Percentiles rank a stretch among this genome's conserved stretches.
Evolutionary conservation across 192 early-diverging fungal genomes (phyloP).

Genomic region (Jimgerdemannia lactiflua): DNA sequence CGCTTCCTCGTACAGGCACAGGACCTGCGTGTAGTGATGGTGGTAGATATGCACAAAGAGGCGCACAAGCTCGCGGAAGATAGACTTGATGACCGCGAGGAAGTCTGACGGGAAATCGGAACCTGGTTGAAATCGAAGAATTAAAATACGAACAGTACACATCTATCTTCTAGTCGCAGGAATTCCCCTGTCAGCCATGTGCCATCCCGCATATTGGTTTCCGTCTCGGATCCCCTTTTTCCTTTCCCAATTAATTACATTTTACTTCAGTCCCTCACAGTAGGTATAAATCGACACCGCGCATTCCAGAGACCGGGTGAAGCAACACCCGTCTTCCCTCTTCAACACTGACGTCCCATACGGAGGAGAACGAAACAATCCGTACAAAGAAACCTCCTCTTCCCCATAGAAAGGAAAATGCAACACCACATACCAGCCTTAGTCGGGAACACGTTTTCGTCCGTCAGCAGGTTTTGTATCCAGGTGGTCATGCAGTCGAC

Average conservation of each 20-base stretch:
- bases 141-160: not conserved
- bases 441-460: constrained; percentile 92
- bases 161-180: not conserved
- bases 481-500: constrained; percentile 90
- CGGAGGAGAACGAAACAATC: too few relatives aligned
- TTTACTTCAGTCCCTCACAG: too few relatives aligned
- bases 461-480: constrained; percentile 83
- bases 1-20: constrained; percentile 77
- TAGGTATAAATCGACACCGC: too few relatives aligned
- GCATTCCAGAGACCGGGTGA: too few relatives aligned
- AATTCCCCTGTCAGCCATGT: not conserved
- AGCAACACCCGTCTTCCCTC: too few relatives aligned
- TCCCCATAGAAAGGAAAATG: not conserved
- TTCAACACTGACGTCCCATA: too few relatives aligned
- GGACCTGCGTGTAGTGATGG: constrained; percentile 82
- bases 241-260: too few relatives aligned
- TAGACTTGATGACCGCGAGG: constrained; percentile 56
- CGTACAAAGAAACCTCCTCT: too few relatives aligned
- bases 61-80: constrained; percentile 85
- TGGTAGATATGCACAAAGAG: constrained; percentile 95
- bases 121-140: constrained; percentile 38
- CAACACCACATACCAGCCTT: constrained; percentile 63
- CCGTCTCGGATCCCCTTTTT: not conserved
- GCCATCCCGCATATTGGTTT: not conserved
- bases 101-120: constrained; percentile 86